A percentile compares a stretch with the other conserved stretches of the same genome.
Conservation (phyloP, 2,329 filamentous ascomycete species). For the Fusarium sp. region DNA sequence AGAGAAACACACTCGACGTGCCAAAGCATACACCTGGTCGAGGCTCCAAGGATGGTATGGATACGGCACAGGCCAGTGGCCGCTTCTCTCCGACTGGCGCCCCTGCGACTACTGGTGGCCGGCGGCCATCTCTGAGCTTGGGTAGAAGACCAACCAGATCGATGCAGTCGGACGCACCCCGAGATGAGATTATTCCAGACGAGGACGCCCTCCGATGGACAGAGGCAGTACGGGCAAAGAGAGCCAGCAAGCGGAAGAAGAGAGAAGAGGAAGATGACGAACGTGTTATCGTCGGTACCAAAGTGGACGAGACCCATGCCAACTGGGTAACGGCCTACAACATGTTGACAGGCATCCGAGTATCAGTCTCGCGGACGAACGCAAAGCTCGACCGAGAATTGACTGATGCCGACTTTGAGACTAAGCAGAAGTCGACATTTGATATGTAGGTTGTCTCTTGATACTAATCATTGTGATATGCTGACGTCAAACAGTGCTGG, state of each 20-base stretch:
- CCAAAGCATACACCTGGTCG: constrained; percentile 75
- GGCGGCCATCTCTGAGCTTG: constrained; percentile 85
- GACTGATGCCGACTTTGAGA: constrained; percentile 90
- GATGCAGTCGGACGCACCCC: constrained; percentile 82
- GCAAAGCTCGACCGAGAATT: constrained; percentile 94
- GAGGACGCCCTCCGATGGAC: constrained; percentile 94
- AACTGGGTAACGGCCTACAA: constrained; percentile 99
- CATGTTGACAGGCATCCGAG: constrained; percentile 98
- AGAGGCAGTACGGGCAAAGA: constrained; percentile 90
- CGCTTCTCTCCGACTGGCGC: constrained; percentile 78
- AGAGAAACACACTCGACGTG: constrained; percentile 90
- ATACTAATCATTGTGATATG: background rate
- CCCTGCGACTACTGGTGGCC: constrained; percentile 61
- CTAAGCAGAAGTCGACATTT: constrained; percentile 98
- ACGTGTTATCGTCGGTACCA: constrained; percentile 93
- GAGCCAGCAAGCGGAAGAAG: constrained; percentile 85
- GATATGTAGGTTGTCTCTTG: constrained; percentile 77
- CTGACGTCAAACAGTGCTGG: constrained; percentile 73
- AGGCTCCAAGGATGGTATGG: constrained; percentile 77
- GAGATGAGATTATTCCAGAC: constrained; percentile 86
- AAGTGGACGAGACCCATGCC: constrained; percentile 95
- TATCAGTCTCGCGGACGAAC: constrained; percentile 95
- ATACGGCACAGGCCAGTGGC: constrained; percentile 75
- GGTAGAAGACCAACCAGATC: constrained; percentile 85
- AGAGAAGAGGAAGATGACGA: constrained; percentile 93